Percentiles rank a stretch among this genome's conserved stretches.
Conservation (phyloP, 2,329 filamentous ascomycete genomes). For the Neospermospora avenae region DNA sequence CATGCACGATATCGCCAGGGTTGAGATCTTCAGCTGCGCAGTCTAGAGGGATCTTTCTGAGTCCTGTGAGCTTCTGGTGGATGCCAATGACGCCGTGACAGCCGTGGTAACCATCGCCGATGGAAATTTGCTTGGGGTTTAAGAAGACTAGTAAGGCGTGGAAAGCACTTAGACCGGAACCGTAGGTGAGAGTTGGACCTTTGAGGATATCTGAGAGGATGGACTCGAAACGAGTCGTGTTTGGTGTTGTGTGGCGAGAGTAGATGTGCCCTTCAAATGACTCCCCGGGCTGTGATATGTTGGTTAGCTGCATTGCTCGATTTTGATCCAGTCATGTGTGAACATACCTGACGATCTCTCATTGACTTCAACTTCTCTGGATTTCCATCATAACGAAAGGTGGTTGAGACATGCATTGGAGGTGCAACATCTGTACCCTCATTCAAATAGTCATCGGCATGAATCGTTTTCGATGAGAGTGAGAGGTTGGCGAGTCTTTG, state of each 20-base stretch:
- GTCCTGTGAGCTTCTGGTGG: conserved; percentile 70
- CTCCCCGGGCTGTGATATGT: conserved; percentile 42
- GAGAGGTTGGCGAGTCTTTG: conserved; percentile 39
- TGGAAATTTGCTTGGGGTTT: conserved; percentile 78
- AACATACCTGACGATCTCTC: conserved; percentile 54
- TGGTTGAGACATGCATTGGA: conserved; percentile 86
- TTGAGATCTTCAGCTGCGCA: conserved; percentile 64
- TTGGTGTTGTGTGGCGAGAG: conserved; percentile 76
- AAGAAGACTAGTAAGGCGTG: conserved; percentile 82
- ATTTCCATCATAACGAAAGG: conserved; percentile 75
- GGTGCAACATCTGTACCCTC: conserved; percentile 77
- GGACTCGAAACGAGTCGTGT: conserved; percentile 79
- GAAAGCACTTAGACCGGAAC: conserved; percentile 82
- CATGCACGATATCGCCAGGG: conserved; percentile 78
- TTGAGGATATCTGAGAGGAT: conserved; percentile 72
- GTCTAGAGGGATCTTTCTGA: conserved; percentile 69
- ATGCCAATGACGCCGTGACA: conserved; percentile 81
- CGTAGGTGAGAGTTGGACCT: conserved; percentile 71
- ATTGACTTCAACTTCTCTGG: conserved; percentile 58
- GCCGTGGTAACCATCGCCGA: conserved; percentile 87
- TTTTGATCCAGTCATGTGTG: background rate
- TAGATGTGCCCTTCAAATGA: conserved; percentile 70
- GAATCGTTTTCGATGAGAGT: conserved; percentile 70
- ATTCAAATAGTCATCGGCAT: conserved; percentile 78
- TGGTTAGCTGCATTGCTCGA: conserved; percentile 26